phyloP scores from a whole-genome alignment of 2,329 filamentous ascomycete species.

The Aspergillus japonicus region DNA sequence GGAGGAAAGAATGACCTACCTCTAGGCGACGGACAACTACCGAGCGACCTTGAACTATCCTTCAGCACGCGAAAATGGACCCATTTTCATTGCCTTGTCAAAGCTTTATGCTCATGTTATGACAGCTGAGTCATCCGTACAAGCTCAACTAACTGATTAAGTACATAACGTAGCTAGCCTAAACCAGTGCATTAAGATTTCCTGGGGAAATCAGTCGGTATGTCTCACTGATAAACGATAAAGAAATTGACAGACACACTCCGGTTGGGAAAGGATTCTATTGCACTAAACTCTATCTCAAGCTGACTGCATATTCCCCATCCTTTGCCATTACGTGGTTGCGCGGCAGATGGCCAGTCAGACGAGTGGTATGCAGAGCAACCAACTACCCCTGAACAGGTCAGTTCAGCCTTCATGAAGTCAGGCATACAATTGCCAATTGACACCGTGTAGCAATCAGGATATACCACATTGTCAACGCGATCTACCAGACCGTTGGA shows the following conservation, averaged over 20 bases:
- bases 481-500: not conserved
- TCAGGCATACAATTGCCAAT: not conserved
- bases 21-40: no score
- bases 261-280: not conserved
- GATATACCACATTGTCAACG: not conserved
- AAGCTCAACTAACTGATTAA: not conserved
- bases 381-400: conserved; percentile 2
- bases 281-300: conserved; percentile 3
- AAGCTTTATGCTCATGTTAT: not conserved
- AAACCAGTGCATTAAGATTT: not conserved
- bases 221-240: not conserved
- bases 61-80: no score
- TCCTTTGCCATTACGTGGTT: not conserved
- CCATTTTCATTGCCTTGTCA: not conserved
- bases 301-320: not conserved
- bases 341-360: not conserved
- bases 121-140: not conserved
- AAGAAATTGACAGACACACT: not conserved
- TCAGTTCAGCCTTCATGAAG: not conserved
- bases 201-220: not conserved
- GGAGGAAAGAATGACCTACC: no score
- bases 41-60: no score
- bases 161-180: no score
- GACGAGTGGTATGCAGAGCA: conserved; percentile 7
- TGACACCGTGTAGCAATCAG: not conserved